Evolutionary conservation across 2,329 filamentous ascomycete genomes (phyloP), one percentile per base, ranked within the genome.

Genomic region (Ophiocordyceps camponoti-leonardi): DNA sequence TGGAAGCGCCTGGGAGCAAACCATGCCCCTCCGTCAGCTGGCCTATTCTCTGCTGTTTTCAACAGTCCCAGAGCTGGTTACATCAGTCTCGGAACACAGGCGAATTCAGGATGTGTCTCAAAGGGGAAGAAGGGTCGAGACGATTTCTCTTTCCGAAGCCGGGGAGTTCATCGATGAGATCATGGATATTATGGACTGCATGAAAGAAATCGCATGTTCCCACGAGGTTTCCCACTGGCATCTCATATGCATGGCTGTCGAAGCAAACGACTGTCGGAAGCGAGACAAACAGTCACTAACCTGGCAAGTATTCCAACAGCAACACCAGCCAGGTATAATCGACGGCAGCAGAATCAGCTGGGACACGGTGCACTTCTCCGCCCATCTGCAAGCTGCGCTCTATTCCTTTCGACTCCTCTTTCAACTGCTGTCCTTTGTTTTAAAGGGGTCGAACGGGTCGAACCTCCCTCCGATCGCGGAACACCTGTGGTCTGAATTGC

Each of bases 351-450:
- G 8, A 13, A 39, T 48, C n/a, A 22, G 20, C 1, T 84, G 80
- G 81, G 64, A 71, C 11, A 62, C 71, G 18, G 59, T 82, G 41
- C 81, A 86, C 52, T 65, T 81, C 43, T 57, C 68, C 10, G 77
- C 79, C 0, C 75, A 81, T 50, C 58, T 77, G 0, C 74, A 81
- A 45, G 74, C 73, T 5, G 65, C 69, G 1, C 58, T 76, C 6
- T 83, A 83, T 54, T 82, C 79, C 0, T 54, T 83, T 1, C 68
- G 77, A n/a, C 54, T 66, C 22, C 46, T 77, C 4, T 49, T 72
- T 2, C 61, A 62, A 22, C 53, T 64, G 10, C 44, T 66, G 2
- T 49, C 52, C 1, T 42, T 56, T 18, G 46, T 45, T 6, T 23
- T 47, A 2, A 23, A 47, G 4, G 43, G 46, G 26, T 39, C 44